Base-by-base conservation (phyloP, 129 eudicot species). In the Centella asiatica region DNA sequence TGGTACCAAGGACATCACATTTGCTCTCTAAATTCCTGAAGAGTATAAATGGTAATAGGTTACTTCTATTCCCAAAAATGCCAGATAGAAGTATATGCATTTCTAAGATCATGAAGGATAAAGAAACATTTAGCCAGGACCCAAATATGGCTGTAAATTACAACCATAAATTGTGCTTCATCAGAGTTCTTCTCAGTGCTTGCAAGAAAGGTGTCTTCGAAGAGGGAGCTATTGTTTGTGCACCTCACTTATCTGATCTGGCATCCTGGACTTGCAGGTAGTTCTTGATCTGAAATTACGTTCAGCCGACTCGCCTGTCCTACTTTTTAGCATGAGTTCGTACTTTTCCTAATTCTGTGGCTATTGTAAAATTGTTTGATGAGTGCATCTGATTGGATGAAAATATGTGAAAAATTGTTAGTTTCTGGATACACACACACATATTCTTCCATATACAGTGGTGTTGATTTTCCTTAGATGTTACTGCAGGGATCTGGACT, bases 201-300 rank as follows among this genome's bases (percentile, higher is more conserved):
- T 82, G 31, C 64, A 88, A 78, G 70, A 95, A 82, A 67, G 99
- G 99, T 44, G 77, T 68, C 52, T 80, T 93, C 48, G 99, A 93
- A 62, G 96, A 88, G 51, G 96, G 99, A 65, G 95, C 99, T 14
- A 83, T 85, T 42, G 76, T 93, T 66, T 93, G 95, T 80, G 95
- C 95, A 13, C 99, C 99, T 44, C 72, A 23, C 72, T 50, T 60
- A 39, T 39, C 84, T 18, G 99, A 93, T 81, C 74, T 87, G 45
- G 39, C 45, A 19, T 52, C 65, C 39, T 82, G 77, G 86, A 68
- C 54, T 47, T 72, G 85, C 54, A 75, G 99, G 99, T 93, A 71
- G 19, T 44, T 19, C 1, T 5, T 32, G 37, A 52, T 40, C 29
- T 51, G 39, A 23, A 19, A 33, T 40, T 49, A 22, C 29, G 22